These are phyloP conservation scores for Orbilia quercus DNA, from an alignment of 2,329 filamentous ascomycete species.

Conservation along the genomic window DNA sequence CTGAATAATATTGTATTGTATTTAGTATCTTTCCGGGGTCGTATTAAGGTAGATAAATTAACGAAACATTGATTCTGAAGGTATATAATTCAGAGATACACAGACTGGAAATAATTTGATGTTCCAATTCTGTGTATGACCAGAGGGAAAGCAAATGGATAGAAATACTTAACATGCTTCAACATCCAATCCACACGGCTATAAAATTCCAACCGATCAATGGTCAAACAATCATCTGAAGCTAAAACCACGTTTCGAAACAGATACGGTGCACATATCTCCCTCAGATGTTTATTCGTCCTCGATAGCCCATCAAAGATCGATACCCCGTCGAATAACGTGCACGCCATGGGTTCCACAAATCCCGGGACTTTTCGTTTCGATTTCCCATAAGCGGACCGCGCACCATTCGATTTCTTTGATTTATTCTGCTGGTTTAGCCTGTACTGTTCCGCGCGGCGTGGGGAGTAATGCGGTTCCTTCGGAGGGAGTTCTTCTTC, in stretches of 20 bases:
- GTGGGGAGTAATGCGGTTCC: slow-evolving; percentile 38
- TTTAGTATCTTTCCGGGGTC: background rate
- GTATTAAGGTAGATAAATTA: no score
- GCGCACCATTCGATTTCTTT: background rate
- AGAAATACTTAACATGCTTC: slow-evolving; percentile 40
- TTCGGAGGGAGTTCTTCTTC: slow-evolving; percentile 23
- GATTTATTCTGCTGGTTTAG: slow-evolving; percentile 8
- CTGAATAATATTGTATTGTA: background rate
- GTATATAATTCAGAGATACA: no score
- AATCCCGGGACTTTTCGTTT: background rate
- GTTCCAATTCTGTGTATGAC: no score
- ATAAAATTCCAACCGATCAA: slow-evolving; percentile 40
- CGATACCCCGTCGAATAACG: slow-evolving; percentile 17
- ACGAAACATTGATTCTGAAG: no score
- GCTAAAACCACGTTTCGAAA: slow-evolving; percentile 44
- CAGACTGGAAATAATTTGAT: no score
- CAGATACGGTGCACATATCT: slow-evolving; percentile 41
- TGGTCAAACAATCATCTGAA: slow-evolving; percentile 43
- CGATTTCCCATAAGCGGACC: no score
- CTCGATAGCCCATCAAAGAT: slow-evolving; percentile 44
- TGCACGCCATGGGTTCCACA: no score
- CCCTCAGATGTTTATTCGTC: slow-evolving; percentile 29
- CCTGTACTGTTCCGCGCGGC: slow-evolving; percentile 29
- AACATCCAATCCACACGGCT: slow-evolving; percentile 31
- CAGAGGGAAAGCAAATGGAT: background rate